Evolutionary conservation across 2,329 filamentous ascomycete species (phyloP).

Genomic region (Fusarium aywerte): DNA sequence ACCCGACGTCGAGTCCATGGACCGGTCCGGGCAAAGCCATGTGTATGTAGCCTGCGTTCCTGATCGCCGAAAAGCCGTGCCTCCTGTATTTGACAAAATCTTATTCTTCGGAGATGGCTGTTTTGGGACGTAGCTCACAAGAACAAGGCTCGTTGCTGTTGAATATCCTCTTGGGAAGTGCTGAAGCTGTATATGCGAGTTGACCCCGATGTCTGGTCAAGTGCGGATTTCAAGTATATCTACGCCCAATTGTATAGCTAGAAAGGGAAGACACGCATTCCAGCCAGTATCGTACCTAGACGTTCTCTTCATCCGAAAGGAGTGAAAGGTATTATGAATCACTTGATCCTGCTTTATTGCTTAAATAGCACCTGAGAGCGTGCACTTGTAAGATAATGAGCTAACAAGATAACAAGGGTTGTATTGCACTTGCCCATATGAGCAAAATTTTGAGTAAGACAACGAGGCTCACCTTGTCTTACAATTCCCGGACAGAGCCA

Average conservation of each 20-base stretch:
- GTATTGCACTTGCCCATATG: background rate
- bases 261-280: too few species aligned
- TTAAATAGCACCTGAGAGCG: too few species aligned
- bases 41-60: conserved; percentile 4
- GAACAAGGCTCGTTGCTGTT: background rate
- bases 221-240: too few species aligned
- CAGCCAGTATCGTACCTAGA: too few species aligned
- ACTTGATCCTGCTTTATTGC: too few species aligned
- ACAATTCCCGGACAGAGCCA: background rate
- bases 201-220: too few species aligned
- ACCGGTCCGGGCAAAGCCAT: conserved; percentile 28
- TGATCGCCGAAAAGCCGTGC: conserved; percentile 23
- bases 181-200: background rate
- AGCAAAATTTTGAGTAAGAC: background rate
- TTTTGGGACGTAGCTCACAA: conserved; percentile 4
- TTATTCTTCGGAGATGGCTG: conserved; percentile 14
- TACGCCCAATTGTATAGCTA: too few species aligned
- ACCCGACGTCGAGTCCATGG: conserved; percentile 5
- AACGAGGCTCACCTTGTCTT: background rate
- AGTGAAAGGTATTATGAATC: too few species aligned
- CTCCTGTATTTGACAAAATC: conserved; percentile 8
- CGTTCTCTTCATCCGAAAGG: too few species aligned
- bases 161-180: background rate
- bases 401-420: too few species aligned
- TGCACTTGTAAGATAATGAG: too few species aligned